phyloP scores from a whole-genome alignment of 805 yeast genomes.

The Priceomyces castillae region DNA sequence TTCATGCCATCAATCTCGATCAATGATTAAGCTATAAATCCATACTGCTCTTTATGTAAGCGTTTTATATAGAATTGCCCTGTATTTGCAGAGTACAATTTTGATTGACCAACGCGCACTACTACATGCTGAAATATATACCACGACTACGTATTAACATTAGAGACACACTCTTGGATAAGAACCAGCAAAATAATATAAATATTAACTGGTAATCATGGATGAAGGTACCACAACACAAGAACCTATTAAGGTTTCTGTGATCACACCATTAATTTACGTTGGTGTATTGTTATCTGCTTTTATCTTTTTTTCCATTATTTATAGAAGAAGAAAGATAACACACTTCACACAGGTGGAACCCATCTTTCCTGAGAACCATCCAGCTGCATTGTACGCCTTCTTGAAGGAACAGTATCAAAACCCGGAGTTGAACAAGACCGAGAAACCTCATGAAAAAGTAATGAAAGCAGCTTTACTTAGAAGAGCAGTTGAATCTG shows the following conservation, averaged over 20 bases:
- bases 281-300: conserved; percentile 66
- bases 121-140: not conserved
- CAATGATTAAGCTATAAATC: too few species aligned
- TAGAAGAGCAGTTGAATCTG: conserved; percentile 75
- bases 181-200: not conserved
- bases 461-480: conserved; percentile 61
- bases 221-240: conserved; percentile 17
- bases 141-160: not conserved
- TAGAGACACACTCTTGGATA: not conserved
- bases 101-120: not conserved
- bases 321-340: conserved; percentile 59
- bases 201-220: conserved; percentile 9
- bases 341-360: conserved; percentile 54
- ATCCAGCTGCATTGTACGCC: conserved; percentile 60
- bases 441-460: conserved; percentile 66
- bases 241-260: conserved; percentile 33
- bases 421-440: conserved; percentile 38
- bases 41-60: too few species aligned
- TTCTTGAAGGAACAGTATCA: conserved; percentile 50
- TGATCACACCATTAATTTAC: conserved; percentile 70
- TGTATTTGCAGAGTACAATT: not conserved
- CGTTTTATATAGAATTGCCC: too few species aligned
- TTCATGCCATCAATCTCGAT: too few species aligned
- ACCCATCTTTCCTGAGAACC: conserved; percentile 73
- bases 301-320: conserved; percentile 63